These are phyloP conservation scores for Mycena haematopus DNA, from an alignment of 768 basidiomycete genomes.

Conservation along the genomic window DNA sequence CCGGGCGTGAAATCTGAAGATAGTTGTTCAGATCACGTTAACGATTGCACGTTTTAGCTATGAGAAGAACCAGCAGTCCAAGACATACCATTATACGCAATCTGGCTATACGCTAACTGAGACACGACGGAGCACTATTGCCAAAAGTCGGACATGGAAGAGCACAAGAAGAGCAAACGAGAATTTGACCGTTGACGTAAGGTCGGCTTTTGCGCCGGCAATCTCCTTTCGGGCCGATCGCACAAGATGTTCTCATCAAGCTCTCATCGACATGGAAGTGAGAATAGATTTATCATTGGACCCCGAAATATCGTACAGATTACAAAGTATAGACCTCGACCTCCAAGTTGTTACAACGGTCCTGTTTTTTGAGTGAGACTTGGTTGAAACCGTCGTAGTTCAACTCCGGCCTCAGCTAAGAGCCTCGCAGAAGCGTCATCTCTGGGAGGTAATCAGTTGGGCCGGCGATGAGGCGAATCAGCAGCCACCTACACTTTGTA, in stretches of 20 bases:
- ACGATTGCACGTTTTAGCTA: not conserved
- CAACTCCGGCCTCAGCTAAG: slow-evolving; percentile 83
- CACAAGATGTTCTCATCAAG: not conserved
- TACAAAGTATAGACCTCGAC: not conserved
- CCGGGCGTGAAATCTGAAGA: too few species aligned
- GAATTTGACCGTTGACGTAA: not conserved
- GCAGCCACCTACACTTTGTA: slow-evolving; percentile 85
- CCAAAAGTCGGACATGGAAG: slow-evolving; percentile 3
- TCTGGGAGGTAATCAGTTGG: slow-evolving; percentile 43
- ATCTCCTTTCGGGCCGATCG: not conserved
- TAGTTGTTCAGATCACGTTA: too few species aligned
- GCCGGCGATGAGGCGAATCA: not conserved
- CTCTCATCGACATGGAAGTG: too few species aligned
- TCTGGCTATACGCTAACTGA: not conserved
- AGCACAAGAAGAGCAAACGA: slow-evolving; percentile 4
- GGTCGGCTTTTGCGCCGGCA: too few species aligned
- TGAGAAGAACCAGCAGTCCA: not conserved
- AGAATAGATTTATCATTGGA: too few species aligned
- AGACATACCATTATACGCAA: slow-evolving; percentile 6
- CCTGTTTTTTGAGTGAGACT: slow-evolving; percentile 31
- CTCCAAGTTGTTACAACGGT: not conserved
- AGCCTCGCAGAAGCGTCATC: slow-evolving; percentile 84
- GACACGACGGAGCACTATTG: not conserved
- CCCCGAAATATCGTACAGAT: not conserved
- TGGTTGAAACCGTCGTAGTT: slow-evolving; percentile 73